These are phyloP conservation scores for Taxillus chinensis DNA, from an alignment of 164 flowering plant species.

Conservation along the genomic window DNA sequence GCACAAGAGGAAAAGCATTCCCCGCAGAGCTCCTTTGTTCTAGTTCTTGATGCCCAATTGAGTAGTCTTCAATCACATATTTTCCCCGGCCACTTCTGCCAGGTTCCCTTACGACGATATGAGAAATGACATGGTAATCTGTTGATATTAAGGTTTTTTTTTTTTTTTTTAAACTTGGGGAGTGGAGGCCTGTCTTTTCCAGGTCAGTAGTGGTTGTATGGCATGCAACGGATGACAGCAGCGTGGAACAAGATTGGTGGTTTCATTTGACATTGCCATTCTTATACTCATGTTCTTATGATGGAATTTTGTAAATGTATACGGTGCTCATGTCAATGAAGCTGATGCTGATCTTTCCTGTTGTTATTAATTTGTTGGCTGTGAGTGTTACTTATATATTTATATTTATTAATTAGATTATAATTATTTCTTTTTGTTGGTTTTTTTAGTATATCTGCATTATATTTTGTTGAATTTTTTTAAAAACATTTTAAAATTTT, in stretches of 20 bases:
- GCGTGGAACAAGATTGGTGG: too few relatives aligned
- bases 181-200: slow-evolving; percentile 5
- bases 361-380: too few relatives aligned
- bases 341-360: too few relatives aligned
- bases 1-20: slow-evolving; percentile 49
- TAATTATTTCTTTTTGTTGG: too few relatives aligned
- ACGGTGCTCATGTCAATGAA: too few relatives aligned
- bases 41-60: slow-evolving; percentile 6
- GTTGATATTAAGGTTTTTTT: too few relatives aligned
- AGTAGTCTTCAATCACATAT: background rate
- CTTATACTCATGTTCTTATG: slow-evolving; percentile 7
- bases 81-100: background rate
- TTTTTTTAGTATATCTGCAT: too few relatives aligned
- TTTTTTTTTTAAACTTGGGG: background rate
- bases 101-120: background rate
- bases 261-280: too few relatives aligned
- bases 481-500: too few relatives aligned
- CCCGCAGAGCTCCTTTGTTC: slow-evolving; percentile 39
- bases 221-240: slow-evolving; percentile 4
- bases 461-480: too few relatives aligned
- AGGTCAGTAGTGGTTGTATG: slow-evolving; percentile 11
- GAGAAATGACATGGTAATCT: background rate
- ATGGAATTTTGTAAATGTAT: background rate
- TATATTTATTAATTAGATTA: too few relatives aligned
- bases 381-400: too few relatives aligned